These are phyloP conservation scores for Diaporthe citri DNA, from an alignment of 2,329 filamentous ascomycete genomes.

Conservation along the genomic window DNA sequence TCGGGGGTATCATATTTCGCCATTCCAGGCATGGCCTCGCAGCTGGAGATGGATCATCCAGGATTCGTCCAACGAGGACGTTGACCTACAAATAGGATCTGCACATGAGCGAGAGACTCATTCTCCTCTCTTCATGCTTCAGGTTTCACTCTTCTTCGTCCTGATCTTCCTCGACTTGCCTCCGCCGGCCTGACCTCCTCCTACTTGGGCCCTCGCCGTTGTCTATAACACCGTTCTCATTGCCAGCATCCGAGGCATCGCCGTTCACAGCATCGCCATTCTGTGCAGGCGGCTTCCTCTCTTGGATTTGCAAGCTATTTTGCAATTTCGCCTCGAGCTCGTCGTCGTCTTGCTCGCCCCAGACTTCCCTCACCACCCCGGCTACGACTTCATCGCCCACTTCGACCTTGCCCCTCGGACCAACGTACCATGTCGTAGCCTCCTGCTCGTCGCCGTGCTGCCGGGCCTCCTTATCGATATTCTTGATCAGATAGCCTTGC, in stretches of 20 bases:
- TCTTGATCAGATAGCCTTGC: conserved; percentile 85
- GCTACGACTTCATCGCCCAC: conserved; percentile 82
- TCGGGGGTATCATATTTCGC: conserved; percentile 36
- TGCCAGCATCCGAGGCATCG: conserved; percentile 21
- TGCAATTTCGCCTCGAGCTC: conserved; percentile 72
- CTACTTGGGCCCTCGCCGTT: conserved; percentile 31
- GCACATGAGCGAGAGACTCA: conserved; percentile 17
- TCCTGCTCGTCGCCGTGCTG: conserved; percentile 74
- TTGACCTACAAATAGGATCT: not conserved
- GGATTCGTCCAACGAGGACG: not conserved
- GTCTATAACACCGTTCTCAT: conserved; percentile 8
- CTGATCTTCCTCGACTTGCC: conserved; percentile 27
- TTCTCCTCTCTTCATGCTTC: not conserved
- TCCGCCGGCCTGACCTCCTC: conserved; percentile 29
- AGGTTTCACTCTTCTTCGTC: conserved; percentile 20
- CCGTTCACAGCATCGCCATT: conserved; percentile 43
- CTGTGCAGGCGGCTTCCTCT: conserved; percentile 40
- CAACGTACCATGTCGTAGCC: conserved; percentile 84
- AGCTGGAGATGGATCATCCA: conserved; percentile 2
- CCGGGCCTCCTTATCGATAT: conserved; percentile 70
- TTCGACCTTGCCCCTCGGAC: conserved; percentile 87
- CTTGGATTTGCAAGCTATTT: conserved; percentile 69
- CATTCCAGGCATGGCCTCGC: conserved; percentile 23
- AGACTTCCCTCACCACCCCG: conserved; percentile 74
- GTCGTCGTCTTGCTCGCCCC: conserved; percentile 59